These are phyloP conservation scores for Fusarium napiforme DNA, from an alignment of 2,329 filamentous ascomycete genomes.

Conservation along the genomic window DNA sequence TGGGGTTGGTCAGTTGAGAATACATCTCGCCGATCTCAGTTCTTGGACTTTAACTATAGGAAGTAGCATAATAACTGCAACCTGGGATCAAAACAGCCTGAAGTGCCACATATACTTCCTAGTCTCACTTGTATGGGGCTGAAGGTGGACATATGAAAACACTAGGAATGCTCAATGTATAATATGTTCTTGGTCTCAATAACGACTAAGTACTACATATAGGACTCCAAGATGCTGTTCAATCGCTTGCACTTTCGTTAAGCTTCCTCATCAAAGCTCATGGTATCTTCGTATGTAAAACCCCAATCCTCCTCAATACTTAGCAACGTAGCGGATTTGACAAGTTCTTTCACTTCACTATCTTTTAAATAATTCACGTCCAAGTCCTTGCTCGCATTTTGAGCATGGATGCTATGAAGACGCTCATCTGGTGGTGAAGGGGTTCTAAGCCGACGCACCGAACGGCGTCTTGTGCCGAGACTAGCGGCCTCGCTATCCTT, in stretches of 20 bases:
- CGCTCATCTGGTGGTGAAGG: conserved; percentile 20
- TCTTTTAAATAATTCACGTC: conserved; percentile 37
- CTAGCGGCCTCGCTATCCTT: conserved; percentile 52
- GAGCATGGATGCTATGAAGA: conserved; percentile 32
- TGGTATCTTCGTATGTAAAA: conserved; percentile 49
- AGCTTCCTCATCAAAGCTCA: not conserved
- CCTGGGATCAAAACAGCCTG: not conserved
- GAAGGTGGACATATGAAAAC: not conserved
- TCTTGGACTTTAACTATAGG: not conserved
- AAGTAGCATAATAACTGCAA: not conserved
- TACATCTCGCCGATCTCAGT: not conserved
- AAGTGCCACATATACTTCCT: not conserved
- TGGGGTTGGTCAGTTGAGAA: not conserved
- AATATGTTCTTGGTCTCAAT: not conserved
- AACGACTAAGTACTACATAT: not conserved
- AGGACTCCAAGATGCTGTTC: not conserved
- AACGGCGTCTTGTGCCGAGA: conserved; percentile 38
- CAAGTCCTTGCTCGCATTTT: conserved; percentile 47
- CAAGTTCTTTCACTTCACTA: conserved; percentile 35
- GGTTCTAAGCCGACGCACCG: conserved; percentile 42
- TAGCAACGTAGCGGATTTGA: conserved; percentile 44
- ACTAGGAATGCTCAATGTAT: not conserved
- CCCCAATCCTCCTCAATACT: conserved; percentile 49
- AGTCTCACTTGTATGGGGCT: not conserved
- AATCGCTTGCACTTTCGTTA: not conserved